These are phyloP conservation scores for Phoma sp. DNA, from an alignment of 2,329 filamentous ascomycete genomes.

Conservation along the genomic window DNA sequence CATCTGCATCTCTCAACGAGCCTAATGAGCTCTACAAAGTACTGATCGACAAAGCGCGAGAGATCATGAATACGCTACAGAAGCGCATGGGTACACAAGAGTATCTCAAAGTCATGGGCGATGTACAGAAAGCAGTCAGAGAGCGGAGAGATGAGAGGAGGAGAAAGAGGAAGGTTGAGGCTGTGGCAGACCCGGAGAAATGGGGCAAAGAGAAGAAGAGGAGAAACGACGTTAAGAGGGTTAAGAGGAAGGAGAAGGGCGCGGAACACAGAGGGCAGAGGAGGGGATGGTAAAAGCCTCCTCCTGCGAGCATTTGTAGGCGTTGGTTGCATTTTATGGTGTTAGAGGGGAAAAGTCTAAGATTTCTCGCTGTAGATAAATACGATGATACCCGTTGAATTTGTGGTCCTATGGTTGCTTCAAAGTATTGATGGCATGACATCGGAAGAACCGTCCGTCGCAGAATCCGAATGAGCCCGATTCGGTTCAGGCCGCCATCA, in stretches of 20 bases:
- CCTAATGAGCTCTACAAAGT: constrained; percentile 69
- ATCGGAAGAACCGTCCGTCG: too few relatives aligned
- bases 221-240: constrained; percentile 65
- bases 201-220: constrained; percentile 75
- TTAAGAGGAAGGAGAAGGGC: constrained; percentile 75
- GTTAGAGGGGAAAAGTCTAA: constrained; percentile 2
- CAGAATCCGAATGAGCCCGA: too few relatives aligned
- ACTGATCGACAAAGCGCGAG: constrained; percentile 74
- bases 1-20: constrained; percentile 58
- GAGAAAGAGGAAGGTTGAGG: constrained; percentile 88
- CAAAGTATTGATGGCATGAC: too few relatives aligned
- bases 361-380: not conserved
- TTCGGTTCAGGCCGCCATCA: constrained; percentile 1
- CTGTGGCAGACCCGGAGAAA: constrained; percentile 83
- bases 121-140: constrained; percentile 76
- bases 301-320: not conserved
- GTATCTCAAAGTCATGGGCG: constrained; percentile 77
- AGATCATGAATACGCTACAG: constrained; percentile 83
- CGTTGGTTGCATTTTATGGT: not conserved
- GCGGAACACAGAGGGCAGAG: constrained; percentile 74
- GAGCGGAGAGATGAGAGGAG: constrained; percentile 75
- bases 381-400: constrained; percentile 3
- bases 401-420: too few relatives aligned
- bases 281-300: constrained; percentile 66
- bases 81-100: constrained; percentile 81